A percentile compares a stretch with the other conserved stretches of the same genome.
phyloP scores from a whole-genome alignment of 805 yeast species.

The Lipomyces lipofer region DNA sequence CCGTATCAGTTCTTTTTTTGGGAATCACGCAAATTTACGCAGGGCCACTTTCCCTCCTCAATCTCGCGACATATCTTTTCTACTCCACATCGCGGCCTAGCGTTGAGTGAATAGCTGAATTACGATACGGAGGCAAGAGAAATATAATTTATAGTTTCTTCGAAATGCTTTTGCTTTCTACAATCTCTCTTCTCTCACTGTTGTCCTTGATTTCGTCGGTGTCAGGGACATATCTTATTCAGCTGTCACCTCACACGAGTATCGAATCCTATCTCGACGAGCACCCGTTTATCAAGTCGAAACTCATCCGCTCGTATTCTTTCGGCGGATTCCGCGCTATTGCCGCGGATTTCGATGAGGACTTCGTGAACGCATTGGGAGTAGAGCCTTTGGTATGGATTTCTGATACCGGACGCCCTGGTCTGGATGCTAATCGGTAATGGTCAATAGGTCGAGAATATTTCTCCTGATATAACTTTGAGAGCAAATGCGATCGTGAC shows the following conservation, averaged over 20 bases:
- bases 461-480: slow-evolving; percentile 66
- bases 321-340: slow-evolving; percentile 75
- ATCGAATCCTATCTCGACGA: slow-evolving; percentile 35
- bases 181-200: not conserved
- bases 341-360: slow-evolving; percentile 57
- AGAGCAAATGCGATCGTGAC: slow-evolving; percentile 49
- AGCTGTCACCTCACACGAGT: slow-evolving; percentile 31
- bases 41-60: too few relatives aligned
- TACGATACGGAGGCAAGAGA: too few relatives aligned
- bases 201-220: slow-evolving; percentile 15
- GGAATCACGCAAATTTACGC: too few relatives aligned
- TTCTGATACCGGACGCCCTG: too few relatives aligned
- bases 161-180: too few relatives aligned
- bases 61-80: too few relatives aligned
- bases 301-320: slow-evolving; percentile 53
- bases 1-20: too few relatives aligned
- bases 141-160: too few relatives aligned
- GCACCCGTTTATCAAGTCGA: slow-evolving; percentile 49
- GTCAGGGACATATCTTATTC: slow-evolving; percentile 36
- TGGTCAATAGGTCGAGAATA: slow-evolving; percentile 51
- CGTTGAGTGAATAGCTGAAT: too few relatives aligned
- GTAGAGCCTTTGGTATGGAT: slow-evolving; percentile 50
- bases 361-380: slow-evolving; percentile 51
- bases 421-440: slow-evolving; percentile 12
- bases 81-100: too few relatives aligned